Percentiles rank a stretch among this genome's conserved stretches.
phyloP scores from a whole-genome alignment of 2,329 filamentous ascomycete genomes.

The Scytalidium sp. region DNA sequence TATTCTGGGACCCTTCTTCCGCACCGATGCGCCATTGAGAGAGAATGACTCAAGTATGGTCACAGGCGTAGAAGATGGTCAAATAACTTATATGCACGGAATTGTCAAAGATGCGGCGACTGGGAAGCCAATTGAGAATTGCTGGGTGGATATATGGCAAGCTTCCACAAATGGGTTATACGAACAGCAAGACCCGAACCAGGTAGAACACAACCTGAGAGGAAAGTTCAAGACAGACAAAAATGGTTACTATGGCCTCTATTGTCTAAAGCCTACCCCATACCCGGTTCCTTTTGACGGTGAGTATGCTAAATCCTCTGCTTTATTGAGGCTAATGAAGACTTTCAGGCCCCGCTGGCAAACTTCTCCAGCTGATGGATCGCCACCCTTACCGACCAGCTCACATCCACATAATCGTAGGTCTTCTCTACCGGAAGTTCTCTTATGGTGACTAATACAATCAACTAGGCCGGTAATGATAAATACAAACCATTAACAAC shows the following conservation, averaged over 20 bases:
- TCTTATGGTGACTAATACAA: not conserved
- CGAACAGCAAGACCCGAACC: conserved; percentile 60
- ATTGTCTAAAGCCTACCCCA: conserved; percentile 44
- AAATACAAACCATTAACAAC: conserved; percentile 68
- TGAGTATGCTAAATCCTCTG: conserved; percentile 7
- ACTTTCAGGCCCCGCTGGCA: conserved; percentile 49
- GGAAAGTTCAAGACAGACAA: conserved; percentile 58
- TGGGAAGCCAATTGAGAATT: conserved; percentile 52
- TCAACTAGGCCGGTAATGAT: not conserved
- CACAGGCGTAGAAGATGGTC: conserved; percentile 47
- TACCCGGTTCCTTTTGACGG: conserved; percentile 29
- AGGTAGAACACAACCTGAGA: conserved; percentile 60
- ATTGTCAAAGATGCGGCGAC: conserved; percentile 50
- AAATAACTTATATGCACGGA: conserved; percentile 54
- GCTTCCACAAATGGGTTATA: conserved; percentile 56
- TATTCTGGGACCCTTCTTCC: conserved; percentile 65
- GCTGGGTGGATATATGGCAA: conserved; percentile 62
- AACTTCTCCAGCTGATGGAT: conserved; percentile 54
- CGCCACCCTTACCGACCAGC: conserved; percentile 60
- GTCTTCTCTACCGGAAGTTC: conserved; percentile 14
- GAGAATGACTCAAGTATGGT: conserved; percentile 55
- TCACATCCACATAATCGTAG: conserved; percentile 60
- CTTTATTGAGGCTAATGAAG: conserved; percentile 5
- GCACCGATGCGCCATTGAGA: conserved; percentile 52
- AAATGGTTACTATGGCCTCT: conserved; percentile 52